Evolutionary conservation across 768 basidiomycete species (phyloP).

Genomic region (Leccinum longicurvipes): DNA sequence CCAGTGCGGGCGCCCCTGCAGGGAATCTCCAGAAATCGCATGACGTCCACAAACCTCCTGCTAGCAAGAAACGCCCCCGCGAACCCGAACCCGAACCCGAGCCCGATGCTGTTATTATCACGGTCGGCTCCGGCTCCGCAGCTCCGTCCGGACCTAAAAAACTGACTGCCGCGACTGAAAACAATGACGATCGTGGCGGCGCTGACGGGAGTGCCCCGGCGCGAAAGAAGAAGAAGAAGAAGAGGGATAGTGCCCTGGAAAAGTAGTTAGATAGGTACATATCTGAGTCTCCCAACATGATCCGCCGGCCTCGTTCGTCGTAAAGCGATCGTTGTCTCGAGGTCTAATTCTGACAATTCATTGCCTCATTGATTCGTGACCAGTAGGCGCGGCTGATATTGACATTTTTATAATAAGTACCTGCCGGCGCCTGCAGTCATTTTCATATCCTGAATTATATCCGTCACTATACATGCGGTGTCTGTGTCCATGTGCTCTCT

Average conservation of each 20-base stretch:
- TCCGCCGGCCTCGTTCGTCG: neutral
- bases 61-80: slow-evolving; percentile 20
- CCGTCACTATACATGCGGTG: no score
- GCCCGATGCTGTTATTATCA: no score
- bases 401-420: no score
- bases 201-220: slow-evolving; percentile 4
- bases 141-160: neutral
- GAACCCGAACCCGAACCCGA: slow-evolving; percentile 13
- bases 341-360: no score
- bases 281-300: neutral
- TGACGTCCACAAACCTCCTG: neutral
- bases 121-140: neutral
- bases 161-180: neutral
- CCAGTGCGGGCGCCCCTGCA: neutral
- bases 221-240: slow-evolving; percentile 24
- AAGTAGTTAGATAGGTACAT: slow-evolving; percentile 5
- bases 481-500: no score
- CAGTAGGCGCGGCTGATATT: no score
- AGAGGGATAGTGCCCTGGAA: neutral
- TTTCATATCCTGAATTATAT: no score
- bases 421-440: no score
- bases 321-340: neutral
- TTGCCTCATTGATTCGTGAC: no score
- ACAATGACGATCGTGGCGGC: neutral
- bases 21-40: neutral